These are phyloP conservation scores for Ceratocystiopsis minuta DNA, from an alignment of 2,329 filamentous ascomycete genomes.

Conservation along the genomic window DNA sequence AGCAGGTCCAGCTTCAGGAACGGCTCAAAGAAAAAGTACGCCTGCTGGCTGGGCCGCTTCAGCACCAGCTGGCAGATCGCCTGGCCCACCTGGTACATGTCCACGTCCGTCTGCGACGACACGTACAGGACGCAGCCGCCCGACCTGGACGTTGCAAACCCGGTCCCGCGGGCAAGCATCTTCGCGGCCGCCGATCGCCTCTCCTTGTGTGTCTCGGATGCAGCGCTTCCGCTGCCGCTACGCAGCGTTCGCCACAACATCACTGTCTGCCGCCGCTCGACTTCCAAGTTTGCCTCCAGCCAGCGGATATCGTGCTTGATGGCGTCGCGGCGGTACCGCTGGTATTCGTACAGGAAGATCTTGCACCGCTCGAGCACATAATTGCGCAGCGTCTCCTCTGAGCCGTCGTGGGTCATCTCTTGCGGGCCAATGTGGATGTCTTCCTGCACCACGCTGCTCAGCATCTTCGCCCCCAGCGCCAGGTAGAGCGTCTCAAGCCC, in stretches of 20 bases:
- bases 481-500: constrained; percentile 68
- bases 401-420: constrained; percentile 37
- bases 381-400: constrained; percentile 42
- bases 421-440: constrained; percentile 53
- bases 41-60: constrained; percentile 68
- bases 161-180: constrained; percentile 15
- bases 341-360: constrained; percentile 67
- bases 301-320: constrained; percentile 78
- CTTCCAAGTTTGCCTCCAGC: constrained; percentile 69
- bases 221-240: constrained; percentile 26
- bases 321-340: constrained; percentile 52
- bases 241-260: constrained; percentile 59
- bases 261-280: constrained; percentile 63
- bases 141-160: constrained; percentile 8
- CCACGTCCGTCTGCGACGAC: constrained; percentile 41
- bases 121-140: constrained; percentile 55
- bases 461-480: constrained; percentile 56
- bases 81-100: constrained; percentile 85
- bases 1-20: constrained; percentile 73
- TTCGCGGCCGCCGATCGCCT: constrained; percentile 56
- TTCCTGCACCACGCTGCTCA: constrained; percentile 64
- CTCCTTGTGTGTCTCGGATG: constrained; percentile 45
- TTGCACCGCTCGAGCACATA: constrained; percentile 76
- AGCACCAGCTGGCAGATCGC: constrained; percentile 69
- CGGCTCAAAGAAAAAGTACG: constrained; percentile 78